Evolutionary conservation across 495 filamentous ascomycete species (phyloP).

Genomic region (Hyphodiscus hymeniophilus): DNA sequence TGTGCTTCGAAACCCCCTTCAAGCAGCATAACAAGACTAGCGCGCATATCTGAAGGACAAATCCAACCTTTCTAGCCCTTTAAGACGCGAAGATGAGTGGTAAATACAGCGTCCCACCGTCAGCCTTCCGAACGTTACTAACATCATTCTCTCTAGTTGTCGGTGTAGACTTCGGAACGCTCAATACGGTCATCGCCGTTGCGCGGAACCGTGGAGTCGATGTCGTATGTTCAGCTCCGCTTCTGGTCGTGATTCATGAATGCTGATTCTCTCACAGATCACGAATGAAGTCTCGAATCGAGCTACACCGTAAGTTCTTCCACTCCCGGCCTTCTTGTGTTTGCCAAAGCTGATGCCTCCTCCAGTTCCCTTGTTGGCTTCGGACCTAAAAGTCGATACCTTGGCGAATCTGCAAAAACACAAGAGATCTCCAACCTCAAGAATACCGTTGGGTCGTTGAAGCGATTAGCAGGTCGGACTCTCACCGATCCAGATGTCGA

Average conservation of each 20-base stretch:
- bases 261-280: slow-evolving; percentile 50
- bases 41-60: too few species aligned
- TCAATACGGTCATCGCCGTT: slow-evolving; percentile 96
- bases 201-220: slow-evolving; percentile 97
- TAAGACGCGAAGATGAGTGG: slow-evolving; percentile 20
- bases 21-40: too few species aligned
- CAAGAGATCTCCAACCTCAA: slow-evolving; percentile 99
- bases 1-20: too few species aligned
- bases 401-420: slow-evolving; percentile 94
- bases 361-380: slow-evolving; percentile 87
- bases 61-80: too few species aligned
- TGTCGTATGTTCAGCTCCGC: slow-evolving; percentile 64
- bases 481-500: slow-evolving; percentile 85
- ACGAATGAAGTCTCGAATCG: slow-evolving; percentile 99
- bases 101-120: slow-evolving; percentile 3
- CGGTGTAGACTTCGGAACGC: slow-evolving; percentile 89
- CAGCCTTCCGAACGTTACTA: slow-evolving; percentile 8
- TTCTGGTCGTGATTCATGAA: not conserved
- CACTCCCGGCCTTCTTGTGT: not conserved
- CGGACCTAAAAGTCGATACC: slow-evolving; percentile 82
- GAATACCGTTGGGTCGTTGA: slow-evolving; percentile 90
- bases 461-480: slow-evolving; percentile 77
- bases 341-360: slow-evolving; percentile 19
- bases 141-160: slow-evolving; percentile 26
- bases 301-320: slow-evolving; percentile 78